Base-by-base conservation (phyloP, 805 yeast species). In the Kodamaea laetipori region DNA sequence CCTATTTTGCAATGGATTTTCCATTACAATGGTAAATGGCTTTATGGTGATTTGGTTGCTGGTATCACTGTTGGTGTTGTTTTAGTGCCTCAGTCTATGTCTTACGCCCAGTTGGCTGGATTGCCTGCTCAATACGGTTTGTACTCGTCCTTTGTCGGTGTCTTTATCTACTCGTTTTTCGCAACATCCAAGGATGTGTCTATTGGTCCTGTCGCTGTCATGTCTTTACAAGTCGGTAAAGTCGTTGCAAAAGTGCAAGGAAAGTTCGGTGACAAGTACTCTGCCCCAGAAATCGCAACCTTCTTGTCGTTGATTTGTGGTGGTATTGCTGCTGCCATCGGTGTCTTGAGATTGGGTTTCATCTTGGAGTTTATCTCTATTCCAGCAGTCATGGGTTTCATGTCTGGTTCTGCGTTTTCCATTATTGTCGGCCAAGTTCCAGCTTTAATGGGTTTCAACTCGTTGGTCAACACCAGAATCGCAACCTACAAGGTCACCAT, bases 161-260 rank as follows among this genome's bases (percentile, higher is more conserved):
- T 90, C 9, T 77, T 89, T 57, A 79, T 86, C 41, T 90, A 90
- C 64, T 84, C 95, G 39, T 77, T 90, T 56, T 90, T 90, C 66
- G 97, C 97, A 10, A 90, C 97, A 10, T 86, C 95, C 17, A 90
- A 90, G 64, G 97, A 90, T 73, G 96, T 90, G 28, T 85, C 95
- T 48, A 90, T 90, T 55, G 97, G 97, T 19, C 97, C 97, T 8
- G 97, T 90, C 27, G 97, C 97, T 9, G 97, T 90, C 45, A 90
- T 90, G 96, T 86, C 95, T 11, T 63, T 81, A 51, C 90, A 89
- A 61, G 89, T 87, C 26, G 82, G 90, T 39, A 86, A 84, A 61
- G 89, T 87, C 44, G 74, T 90, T 43, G 74, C 80, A 19, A 70
- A 72, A 39, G 94, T 90, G 8, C 78, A 78, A 48, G 53, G 28